phyloP scores from a whole-genome alignment of 176 grass and related monocot genomes.

The Ananas comosus region DNA sequence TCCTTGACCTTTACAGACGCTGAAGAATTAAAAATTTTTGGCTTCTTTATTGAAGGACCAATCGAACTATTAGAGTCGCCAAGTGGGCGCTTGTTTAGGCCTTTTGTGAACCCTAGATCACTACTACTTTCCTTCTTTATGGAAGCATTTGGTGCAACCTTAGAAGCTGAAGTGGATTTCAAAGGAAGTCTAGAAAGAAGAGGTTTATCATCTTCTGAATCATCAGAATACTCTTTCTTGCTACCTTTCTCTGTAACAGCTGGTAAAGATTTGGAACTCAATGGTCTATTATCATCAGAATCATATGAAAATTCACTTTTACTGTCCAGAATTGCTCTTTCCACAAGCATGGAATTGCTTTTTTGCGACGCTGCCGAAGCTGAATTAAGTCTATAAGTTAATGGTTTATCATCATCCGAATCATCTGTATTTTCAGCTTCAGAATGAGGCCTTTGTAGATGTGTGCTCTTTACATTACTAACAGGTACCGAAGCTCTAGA shows the following conservation, averaged over 20 bases:
- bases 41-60: slow-evolving; percentile 46
- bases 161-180: background rate
- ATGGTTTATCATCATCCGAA: slow-evolving; percentile 70
- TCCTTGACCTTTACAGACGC: slow-evolving; percentile 8
- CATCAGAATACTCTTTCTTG: slow-evolving; percentile 37
- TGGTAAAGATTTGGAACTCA: slow-evolving; percentile 29
- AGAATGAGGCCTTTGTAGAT: slow-evolving; percentile 28
- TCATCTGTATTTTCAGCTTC: slow-evolving; percentile 28
- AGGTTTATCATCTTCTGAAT: slow-evolving; percentile 92
- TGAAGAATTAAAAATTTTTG: slow-evolving; percentile 37
- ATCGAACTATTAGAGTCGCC: slow-evolving; percentile 22
- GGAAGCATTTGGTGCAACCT: slow-evolving; percentile 17
- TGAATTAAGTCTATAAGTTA: slow-evolving; percentile 42
- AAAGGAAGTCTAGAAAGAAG: slow-evolving; percentile 43
- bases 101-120: slow-evolving; percentile 20
- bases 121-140: slow-evolving; percentile 25
- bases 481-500: slow-evolving; percentile 22
- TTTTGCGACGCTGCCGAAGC: slow-evolving; percentile 14
- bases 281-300: slow-evolving; percentile 53
- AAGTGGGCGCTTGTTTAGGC: slow-evolving; percentile 51
- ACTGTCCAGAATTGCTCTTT: background rate
- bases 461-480: slow-evolving; percentile 15
- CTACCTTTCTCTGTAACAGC: slow-evolving; percentile 14
- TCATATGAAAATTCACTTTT: slow-evolving; percentile 36
- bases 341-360: slow-evolving; percentile 9